Conservation (phyloP, 192 early-diverging fungal species). For the Coemansia biformis region DNA sequence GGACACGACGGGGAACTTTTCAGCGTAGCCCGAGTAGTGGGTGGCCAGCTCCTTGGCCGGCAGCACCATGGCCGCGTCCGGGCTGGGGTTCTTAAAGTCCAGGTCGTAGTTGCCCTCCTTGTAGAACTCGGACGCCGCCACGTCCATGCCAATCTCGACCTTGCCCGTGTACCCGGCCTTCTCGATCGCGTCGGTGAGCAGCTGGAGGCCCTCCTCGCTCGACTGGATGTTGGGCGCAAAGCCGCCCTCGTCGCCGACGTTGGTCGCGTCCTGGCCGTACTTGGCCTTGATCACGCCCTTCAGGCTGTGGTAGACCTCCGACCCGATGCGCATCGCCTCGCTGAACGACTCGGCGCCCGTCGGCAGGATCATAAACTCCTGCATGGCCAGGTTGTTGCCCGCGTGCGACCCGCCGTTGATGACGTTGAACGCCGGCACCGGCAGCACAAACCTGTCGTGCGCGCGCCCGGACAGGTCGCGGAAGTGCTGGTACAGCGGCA, state of each 20-base stretch:
- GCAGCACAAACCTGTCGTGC: conserved; percentile 84
- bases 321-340: conserved; percentile 97
- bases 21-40: conserved; percentile 76
- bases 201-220: conserved; percentile 91
- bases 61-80: conserved; percentile 68
- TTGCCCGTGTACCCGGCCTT: conserved; percentile 95
- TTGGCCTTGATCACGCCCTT: conserved; percentile 98
- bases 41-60: conserved; percentile 74
- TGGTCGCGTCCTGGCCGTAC: conserved; percentile 98
- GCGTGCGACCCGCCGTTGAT: conserved; percentile 99
- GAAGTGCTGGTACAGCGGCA: conserved; percentile 94
- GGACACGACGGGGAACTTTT: conserved; percentile 87
- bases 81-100: conserved; percentile 92
- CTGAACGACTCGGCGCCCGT: conserved; percentile 87
- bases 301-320: conserved; percentile 94
- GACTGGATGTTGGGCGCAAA: conserved; percentile 99
- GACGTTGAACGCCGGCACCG: conserved; percentile 97
- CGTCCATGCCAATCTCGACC: conserved; percentile 96
- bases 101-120: conserved; percentile 96
- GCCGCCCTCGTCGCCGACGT: conserved; percentile 99
- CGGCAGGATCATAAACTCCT: conserved; percentile 99
- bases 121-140: conserved; percentile 98
- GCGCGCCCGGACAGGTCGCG: conserved; percentile 75
- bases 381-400: conserved; percentile 99
- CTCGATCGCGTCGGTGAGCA: conserved; percentile 82